Base-by-base conservation (phyloP, 2,329 filamentous ascomycete genomes). In the Cladosporium austrohemisphaericum region DNA sequence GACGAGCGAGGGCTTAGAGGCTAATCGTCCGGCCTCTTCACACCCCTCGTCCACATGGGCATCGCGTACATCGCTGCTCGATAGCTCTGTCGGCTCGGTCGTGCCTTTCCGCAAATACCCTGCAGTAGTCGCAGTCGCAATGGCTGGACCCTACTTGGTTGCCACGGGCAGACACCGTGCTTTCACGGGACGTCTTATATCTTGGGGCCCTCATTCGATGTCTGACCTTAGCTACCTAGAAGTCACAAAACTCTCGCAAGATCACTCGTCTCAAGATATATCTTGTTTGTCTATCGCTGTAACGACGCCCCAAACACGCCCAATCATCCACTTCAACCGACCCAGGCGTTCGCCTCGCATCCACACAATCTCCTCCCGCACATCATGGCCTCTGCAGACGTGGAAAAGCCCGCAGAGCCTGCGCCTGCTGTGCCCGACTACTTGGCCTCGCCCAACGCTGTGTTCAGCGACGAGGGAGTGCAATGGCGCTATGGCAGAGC, bases 401-500 rank as follows among this genome's bases (percentile, higher is more conserved):
- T 60, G 29, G 46, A 54, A 31, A 49, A 56, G 28, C 50, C 57
- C 22, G 46, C 53, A 7, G 49, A 54, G 31, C 57, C 67, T 20
- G 59, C 64, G 3, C 65, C 70, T 55, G 60, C 63, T 19, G 57
- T 75, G 3, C 79, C 81, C 18, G 80, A 84, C 63, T 83, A 81
- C 56, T 70, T 83, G 47, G 71, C 76, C 14, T 75, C 80, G 54
- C 74, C 78, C 0, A 75, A 83, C 61, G 79, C 80, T 19, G 77
- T 81, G 37, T 69, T 81, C 43, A 72, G 74, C 44, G 78, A 82
- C 55, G 58, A 62, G 40, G 64, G 74, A 9, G 77, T 76, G 9
- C 70, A 73, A 48, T 85, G 82, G 82, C 71, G 82, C 37, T 78
- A 83, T 64, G 79, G 79, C 8, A 66, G 67, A 47, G 72, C 78